phyloP scores from a whole-genome alignment of 352 stramenopile genomes.

The Pythium aristosporum region DNA sequence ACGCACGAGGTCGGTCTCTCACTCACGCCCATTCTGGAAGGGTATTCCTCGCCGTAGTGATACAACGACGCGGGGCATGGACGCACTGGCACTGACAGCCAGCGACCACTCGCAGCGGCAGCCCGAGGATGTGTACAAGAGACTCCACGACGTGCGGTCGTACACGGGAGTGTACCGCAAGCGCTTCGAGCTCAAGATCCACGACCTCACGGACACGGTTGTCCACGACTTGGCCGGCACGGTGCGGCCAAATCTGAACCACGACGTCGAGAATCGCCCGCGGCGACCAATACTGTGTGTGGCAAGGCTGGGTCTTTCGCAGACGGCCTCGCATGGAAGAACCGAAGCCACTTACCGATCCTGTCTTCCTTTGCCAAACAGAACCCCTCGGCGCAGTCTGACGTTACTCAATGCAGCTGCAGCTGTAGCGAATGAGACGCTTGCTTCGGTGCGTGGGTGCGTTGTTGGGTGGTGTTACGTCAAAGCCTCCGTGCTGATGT shows the following conservation, averaged over 20 bases:
- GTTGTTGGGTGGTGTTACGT: not conserved
- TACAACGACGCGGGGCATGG: not conserved
- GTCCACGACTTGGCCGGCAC: slow-evolving; percentile 26
- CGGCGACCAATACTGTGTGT: slow-evolving; percentile 16
- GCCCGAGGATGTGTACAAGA: slow-evolving; percentile 22
- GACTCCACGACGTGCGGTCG: slow-evolving; percentile 24
- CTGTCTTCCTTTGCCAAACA: slow-evolving; percentile 2
- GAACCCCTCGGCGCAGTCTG: slow-evolving; percentile 11
- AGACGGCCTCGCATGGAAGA: not conserved
- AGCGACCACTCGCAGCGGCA: slow-evolving; percentile 2
- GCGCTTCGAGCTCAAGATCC: slow-evolving; percentile 27
- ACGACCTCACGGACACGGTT: slow-evolving; percentile 25
- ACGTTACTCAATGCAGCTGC: slow-evolving; percentile 7
- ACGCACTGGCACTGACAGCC: not conserved
- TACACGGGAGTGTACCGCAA: slow-evolving; percentile 31
- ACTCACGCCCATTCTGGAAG: not conserved
- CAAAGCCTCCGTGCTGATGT: not conserved
- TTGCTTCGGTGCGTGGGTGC: slow-evolving; percentile 1
- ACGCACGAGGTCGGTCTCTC: not conserved
- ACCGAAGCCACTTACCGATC: not conserved
- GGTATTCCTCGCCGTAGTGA: not conserved
- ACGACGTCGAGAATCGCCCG: slow-evolving; percentile 14
- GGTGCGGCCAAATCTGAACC: slow-evolving; percentile 25
- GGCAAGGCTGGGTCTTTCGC: not conserved
- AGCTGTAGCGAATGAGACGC: slow-evolving; percentile 7